Base-by-base conservation (phyloP, 495 filamentous ascomycete genomes). In the Penicillium lagena region DNA sequence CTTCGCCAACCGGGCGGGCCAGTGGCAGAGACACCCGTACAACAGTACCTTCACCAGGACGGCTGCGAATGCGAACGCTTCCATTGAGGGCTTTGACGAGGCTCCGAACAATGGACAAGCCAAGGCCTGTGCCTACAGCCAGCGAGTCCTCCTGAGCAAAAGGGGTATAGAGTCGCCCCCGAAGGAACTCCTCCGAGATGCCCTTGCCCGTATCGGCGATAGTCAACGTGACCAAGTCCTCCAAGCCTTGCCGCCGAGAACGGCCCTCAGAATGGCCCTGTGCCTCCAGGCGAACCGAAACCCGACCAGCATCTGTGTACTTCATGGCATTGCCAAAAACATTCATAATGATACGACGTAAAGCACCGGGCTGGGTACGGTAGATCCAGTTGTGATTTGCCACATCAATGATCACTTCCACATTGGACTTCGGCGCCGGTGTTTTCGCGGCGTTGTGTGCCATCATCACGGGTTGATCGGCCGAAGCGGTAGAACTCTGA, bases 311-410 rank as follows among this genome's bases (percentile, higher is more conserved):
- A 7, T 71, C 71, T 7, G 83, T 89, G 51, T 88, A 90, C 51
- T 94, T 94, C 52, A 91, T 74, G 0, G 88, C 80, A 59, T 94
- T 94, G 12, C 88, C 85, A 43, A 89, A 82, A 1, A 91, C 49
- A 51, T 94, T 90, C 83, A 89, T 87, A 29, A 93, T 75, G 35
- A 90, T 77, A 2, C 88, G 78, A 12, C 83, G 75, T 33, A 89
- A 62, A 3, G 85, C 86, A 5, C 86, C 86, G 0, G 85, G 83
- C 34, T 90, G 83, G 0, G 81, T 79, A 5, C 68, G 68, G 59
- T 86, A 89, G 10, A 75, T 46, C 69, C 81, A 89, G 43, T 76
- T 61, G 34, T 78, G 71, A 12, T 68, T 67, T 15, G 79, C 72
- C 36, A 90, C 75, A 57, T 87, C 82, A 10, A 90, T 56, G 30